These are phyloP conservation scores for Plantago major DNA, from an alignment of 257 asterid genomes.

Conservation along the genomic window DNA sequence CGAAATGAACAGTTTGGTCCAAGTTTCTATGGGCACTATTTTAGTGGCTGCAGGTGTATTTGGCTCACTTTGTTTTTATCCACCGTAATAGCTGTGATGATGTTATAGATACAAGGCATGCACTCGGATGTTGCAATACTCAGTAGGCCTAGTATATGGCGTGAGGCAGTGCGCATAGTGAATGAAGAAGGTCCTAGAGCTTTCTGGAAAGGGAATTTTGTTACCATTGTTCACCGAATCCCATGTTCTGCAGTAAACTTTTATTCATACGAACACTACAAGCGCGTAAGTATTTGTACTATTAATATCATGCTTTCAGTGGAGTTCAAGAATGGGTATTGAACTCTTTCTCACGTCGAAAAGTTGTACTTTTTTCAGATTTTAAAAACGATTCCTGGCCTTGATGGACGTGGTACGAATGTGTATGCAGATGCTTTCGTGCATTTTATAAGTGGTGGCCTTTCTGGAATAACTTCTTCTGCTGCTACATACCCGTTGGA, in stretches of 20 bases:
- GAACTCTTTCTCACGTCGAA: neutral
- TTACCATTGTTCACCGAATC: conserved; percentile 69
- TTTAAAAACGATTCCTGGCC: conserved; percentile 47
- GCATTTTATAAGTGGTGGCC: conserved; percentile 72
- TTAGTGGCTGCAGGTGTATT: too few relatives aligned
- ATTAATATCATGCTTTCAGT: neutral
- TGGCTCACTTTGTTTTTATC: too few relatives aligned
- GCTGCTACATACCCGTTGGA: conserved; percentile 75
- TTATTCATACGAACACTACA: conserved; percentile 63
- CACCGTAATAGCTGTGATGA: too few relatives aligned
- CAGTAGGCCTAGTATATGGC: conserved; percentile 55
- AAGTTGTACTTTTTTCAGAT: conserved; percentile 28
- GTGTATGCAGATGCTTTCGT: conserved; percentile 39
- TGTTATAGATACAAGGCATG: conserved; percentile 72
- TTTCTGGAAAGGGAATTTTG: conserved; percentile 81
- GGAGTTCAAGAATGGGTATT: neutral
- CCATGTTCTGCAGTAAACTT: conserved; percentile 69
- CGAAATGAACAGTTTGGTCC: neutral
- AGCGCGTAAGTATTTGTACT: conserved; percentile 38
- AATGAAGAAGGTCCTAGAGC: conserved; percentile 79
- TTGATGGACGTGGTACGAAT: conserved; percentile 32
- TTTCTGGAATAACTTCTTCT: conserved; percentile 70
- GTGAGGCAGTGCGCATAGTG: conserved; percentile 58
- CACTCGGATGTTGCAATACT: conserved; percentile 59
- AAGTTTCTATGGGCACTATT: too few relatives aligned